These are phyloP conservation scores for Prosopis cineraria DNA, from an alignment of 306 rosid genomes.

Conservation along the genomic window DNA sequence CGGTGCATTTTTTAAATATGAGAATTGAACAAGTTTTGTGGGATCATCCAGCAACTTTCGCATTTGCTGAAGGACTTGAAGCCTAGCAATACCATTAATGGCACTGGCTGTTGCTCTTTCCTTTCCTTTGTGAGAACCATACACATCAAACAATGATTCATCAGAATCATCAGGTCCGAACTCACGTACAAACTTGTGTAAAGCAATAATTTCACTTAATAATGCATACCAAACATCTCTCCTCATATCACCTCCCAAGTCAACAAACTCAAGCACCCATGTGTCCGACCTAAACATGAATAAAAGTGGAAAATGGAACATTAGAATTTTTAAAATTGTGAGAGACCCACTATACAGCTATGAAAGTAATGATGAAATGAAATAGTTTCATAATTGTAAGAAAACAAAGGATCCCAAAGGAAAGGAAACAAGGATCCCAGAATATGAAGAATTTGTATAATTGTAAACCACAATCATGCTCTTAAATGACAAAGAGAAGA, in stretches of 20 bases:
- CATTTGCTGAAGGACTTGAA: slow-evolving; percentile 84
- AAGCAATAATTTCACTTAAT: slow-evolving; percentile 71
- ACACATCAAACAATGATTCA: slow-evolving; percentile 62
- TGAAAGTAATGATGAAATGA: slow-evolving; percentile 13
- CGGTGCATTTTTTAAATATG: slow-evolving; percentile 73
- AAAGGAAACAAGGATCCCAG: slow-evolving; percentile 16
- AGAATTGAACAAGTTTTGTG: slow-evolving; percentile 79
- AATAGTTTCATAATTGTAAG: not conserved
- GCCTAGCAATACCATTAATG: slow-evolving; percentile 75
- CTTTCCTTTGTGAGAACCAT: slow-evolving; percentile 79
- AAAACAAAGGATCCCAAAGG: not conserved
- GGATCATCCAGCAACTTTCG: slow-evolving; percentile 87
- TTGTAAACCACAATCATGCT: slow-evolving; percentile 8
- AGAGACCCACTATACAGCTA: not conserved
- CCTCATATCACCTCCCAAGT: slow-evolving; percentile 98
- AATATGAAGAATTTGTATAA: slow-evolving; percentile 6
- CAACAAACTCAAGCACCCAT: slow-evolving; percentile 91
- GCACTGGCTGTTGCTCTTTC: slow-evolving; percentile 71
- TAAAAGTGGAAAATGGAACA: slow-evolving; percentile 29
- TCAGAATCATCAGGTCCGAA: slow-evolving; percentile 81
- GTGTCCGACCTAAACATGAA: slow-evolving; percentile 53
- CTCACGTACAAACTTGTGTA: slow-evolving; percentile 73
- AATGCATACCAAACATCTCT: slow-evolving; percentile 94
- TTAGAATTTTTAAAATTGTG: not conserved
- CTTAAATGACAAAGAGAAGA: not conserved